phyloP scores from a whole-genome alignment of 805 yeast genomes.

The Lachancea quebecensis region DNA sequence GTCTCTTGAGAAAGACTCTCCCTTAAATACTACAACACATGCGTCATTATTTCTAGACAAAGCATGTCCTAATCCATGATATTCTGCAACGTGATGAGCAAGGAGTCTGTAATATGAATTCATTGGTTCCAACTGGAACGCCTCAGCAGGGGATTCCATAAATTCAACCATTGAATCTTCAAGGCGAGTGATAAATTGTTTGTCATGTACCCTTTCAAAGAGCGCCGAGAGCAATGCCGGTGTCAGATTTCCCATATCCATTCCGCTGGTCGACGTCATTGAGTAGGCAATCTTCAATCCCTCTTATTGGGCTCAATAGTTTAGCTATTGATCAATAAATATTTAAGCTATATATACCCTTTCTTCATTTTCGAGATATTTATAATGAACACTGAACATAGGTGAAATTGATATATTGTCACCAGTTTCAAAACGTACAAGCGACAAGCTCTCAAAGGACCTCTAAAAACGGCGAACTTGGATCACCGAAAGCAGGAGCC shows the following conservation, averaged over 20 bases:
- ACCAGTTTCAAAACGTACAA: not conserved
- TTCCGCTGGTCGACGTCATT: not conserved
- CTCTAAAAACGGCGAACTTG: too few species aligned
- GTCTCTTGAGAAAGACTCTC: conserved; percentile 17
- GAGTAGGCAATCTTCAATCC: too few species aligned
- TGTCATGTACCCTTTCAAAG: conserved; percentile 38
- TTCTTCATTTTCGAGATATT: not conserved
- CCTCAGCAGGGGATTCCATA: conserved; percentile 35
- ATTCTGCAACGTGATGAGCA: conserved; percentile 64
- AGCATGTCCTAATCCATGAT: conserved; percentile 54
- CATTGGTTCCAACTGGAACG: conserved; percentile 43
- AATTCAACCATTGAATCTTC: conserved; percentile 44
- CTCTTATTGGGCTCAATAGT: not conserved
- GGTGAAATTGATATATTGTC: too few species aligned
- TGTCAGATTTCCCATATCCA: conserved; percentile 17
- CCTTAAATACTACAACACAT: conserved; percentile 39
- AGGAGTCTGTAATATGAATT: conserved; percentile 64
- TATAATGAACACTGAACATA: not conserved
- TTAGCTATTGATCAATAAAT: not conserved
- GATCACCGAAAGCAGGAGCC: too few species aligned
- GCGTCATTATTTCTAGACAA: conserved; percentile 42
- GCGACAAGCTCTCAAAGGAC: too few species aligned
- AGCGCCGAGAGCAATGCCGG: conserved; percentile 36
- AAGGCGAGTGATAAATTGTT: conserved; percentile 42
- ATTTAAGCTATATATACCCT: too few species aligned